These are phyloP conservation scores for Castanospermum australe DNA, from an alignment of 306 rosid species.

Conservation along the genomic window DNA sequence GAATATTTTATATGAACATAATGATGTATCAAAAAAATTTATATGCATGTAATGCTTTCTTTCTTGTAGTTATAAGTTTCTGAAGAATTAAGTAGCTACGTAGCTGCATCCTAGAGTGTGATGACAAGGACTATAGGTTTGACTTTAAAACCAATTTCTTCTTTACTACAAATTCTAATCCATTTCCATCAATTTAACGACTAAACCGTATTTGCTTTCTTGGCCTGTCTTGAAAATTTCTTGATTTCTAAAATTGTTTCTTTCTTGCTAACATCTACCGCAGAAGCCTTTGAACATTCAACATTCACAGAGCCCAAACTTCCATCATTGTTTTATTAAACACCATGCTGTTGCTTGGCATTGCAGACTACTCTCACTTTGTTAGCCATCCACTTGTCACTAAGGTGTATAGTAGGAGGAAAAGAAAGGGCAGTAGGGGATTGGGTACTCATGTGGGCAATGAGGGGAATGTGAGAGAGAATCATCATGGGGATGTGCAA, in stretches of 20 bases:
- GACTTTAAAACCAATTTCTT: background rate
- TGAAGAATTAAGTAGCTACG: background rate
- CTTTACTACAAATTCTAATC: background rate
- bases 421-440: no score
- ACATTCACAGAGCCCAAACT: background rate
- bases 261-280: background rate
- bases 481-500: no score
- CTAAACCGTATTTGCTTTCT: background rate
- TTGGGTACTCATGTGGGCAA: no score
- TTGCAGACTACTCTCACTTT: no score
- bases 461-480: no score
- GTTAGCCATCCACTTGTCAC: no score
- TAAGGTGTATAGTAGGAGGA: no score
- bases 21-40: background rate
- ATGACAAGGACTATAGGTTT: background rate
- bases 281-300: background rate
- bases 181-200: background rate
- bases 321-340: no score
- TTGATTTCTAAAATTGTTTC: background rate
- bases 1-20: background rate
- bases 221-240: background rate
- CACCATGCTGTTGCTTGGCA: no score
- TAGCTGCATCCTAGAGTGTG: background rate
- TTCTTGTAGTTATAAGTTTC: slow-evolving; percentile 11
- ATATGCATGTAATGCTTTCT: background rate